Base-by-base conservation (phyloP, 805 yeast genomes). In the Hanseniaspora thailandica region DNA sequence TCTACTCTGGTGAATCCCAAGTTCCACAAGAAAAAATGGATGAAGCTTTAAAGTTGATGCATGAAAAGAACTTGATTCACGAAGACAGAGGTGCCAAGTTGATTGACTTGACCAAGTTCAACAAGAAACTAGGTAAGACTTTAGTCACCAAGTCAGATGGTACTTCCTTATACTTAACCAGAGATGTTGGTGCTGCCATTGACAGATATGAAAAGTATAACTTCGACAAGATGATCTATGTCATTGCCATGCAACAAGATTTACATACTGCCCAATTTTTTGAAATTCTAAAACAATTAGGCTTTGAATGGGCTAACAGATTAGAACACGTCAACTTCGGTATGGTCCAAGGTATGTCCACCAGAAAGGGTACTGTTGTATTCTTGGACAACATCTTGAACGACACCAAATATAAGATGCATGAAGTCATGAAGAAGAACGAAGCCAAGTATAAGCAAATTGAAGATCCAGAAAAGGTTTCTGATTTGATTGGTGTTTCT, bases 311-410 rank as follows among this genome's bases (percentile, higher is more conserved):
- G 96, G 89, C 95, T 47, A 72, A 78, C 58, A 76, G 75, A 55
- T 73, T 90, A 61, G 76, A 76, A 63, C 97, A 90, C 69, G 77
- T 93, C 61, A 90, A 84, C 71, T 93, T 89, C 62, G 99, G 99
- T 69, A 84, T 93, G 95, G 98, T 93, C 48, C 84, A 80, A 64
- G 98, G 98, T 62, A 93, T 93, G 99, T 84, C 95, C 26, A 93
- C 98, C 55, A 82, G 99, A 74, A 86, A 82, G 70, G 99, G 99
- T 60, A 93, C 96, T 34, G 99, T 93, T 57, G 97, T 93, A n/a
- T 93, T 93, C 76, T 76, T 93, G 63, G 96, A 93, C 69, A 84
- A 80, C 63, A 93, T 93, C 61, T 75, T 93, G 61, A 93, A 90
- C 70, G 96, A 87, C 69, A 88, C 96, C 56, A 85, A 85, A 71